A percentile compares a stretch with the other conserved stretches of the same genome.
phyloP scores from a whole-genome alignment of 176 grass and related monocot species.

The Elaeis guineensis region DNA sequence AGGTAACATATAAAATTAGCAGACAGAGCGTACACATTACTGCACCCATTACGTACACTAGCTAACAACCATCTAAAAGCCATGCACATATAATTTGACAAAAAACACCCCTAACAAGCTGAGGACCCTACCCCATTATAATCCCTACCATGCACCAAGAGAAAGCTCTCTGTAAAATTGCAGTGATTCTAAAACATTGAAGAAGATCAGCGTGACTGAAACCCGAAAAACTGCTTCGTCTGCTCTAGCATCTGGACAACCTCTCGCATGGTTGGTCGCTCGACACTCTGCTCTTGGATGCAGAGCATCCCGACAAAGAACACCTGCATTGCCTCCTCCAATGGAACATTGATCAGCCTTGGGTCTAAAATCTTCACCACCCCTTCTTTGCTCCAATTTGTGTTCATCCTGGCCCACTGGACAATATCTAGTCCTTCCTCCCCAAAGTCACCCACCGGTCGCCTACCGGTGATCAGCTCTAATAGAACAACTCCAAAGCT shows the following conservation, averaged over 20 bases:
- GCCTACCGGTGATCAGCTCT: conserved; percentile 44
- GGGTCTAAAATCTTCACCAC: conserved; percentile 38
- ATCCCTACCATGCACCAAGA: no score
- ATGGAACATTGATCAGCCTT: conserved; percentile 45
- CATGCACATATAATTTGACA: no score
- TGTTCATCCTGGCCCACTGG: conserved; percentile 47
- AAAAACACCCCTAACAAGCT: no score
- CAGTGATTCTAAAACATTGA: no score
- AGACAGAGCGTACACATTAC: no score
- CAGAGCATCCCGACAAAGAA: conserved; percentile 66
- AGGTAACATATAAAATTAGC: no score
- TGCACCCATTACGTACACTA: no score
- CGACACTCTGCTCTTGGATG: conserved; percentile 68
- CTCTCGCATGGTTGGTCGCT: conserved; percentile 77
- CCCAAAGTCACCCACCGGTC: conserved; percentile 46
- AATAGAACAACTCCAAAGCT: conserved; percentile 60
- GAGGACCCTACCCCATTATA: no score
- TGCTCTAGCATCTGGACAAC: conserved; percentile 84
- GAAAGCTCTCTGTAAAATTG: no score
- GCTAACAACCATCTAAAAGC: no score
- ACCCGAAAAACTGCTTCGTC: conserved; percentile 19
- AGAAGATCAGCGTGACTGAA: no score
- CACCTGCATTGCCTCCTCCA: conserved; percentile 44
- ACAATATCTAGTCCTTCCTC: conserved; percentile 47
- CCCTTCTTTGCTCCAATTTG: conserved; percentile 6